Base-by-base conservation (phyloP, 306 rosid genomes). In the Rubus idaeus region DNA sequence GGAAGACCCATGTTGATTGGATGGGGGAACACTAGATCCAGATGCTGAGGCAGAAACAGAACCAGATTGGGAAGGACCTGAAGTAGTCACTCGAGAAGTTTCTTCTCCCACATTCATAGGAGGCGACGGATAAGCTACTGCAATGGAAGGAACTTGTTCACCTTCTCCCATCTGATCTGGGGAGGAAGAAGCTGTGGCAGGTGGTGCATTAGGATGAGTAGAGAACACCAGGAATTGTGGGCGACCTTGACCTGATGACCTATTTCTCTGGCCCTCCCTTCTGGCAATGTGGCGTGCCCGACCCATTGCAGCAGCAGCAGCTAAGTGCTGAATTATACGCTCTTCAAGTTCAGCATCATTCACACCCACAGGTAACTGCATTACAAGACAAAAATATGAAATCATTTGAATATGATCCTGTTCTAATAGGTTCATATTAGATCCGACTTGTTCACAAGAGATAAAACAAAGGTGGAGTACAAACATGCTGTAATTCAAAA, bases 271-370 rank as follows among this genome's bases (percentile, higher is more conserved):
- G 84, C 93, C 90, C 61, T 95, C 98, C 88, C 98, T 88, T 84
- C 98, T 90, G 72, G 96, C 90, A 84, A 90, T 82, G 52, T 95
- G 97, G 53, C 94, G 97, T 62, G 99, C 97, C 76, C 95, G 85
- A 74, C 99, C 99, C 99, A 95, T 95, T 74, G 99, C 97, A 52
- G 99, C 97, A 21, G 98, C 97, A 69, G 99, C 99, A 77, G 99
- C 99, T 53, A 95, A 83, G 88, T 95, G 97, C 81, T 95, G 99
- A 68, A 95, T 88, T 52, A 95, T 92, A 44, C 95, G 96, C 88
- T 95, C 99, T 78, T 95, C 99, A 85, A 95, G 96, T 78, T 95
- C 97, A 76, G 93, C 90, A 77, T 92, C 97, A 86, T 83, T 89
- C 50, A 91, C 89, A 82, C 97, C 99, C 83, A 88, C 93, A 4